Evolutionary conservation across 1,284 basidiomycete species (phyloP), one percentile per base, ranked within the genome.

Genomic region (Ceratobasidium sp.): DNA sequence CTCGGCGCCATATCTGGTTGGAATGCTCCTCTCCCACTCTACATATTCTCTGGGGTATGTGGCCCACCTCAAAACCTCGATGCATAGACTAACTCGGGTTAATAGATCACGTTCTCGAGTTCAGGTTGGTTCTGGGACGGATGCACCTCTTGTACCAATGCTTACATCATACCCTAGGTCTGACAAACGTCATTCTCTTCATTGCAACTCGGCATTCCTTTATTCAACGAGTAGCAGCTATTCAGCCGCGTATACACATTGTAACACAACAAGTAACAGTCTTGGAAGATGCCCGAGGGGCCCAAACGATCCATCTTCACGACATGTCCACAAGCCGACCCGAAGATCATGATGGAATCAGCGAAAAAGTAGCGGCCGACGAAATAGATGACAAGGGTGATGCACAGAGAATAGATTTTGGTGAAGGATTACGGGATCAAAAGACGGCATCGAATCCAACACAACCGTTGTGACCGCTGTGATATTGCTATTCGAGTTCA

Each of bases 131-230:
- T 1, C 8, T n/a, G 12, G 16, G 1, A 16, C 2, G 21, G 1
- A 28, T 39, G n/a, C 18, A 2, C 50, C 21, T 34, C 0, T 30
- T 46, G 14, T 12, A 12, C 23, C 18, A 21, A n/a, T 16, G 21
- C 52, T 48, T 12, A 43, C 65, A 36, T 8, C 3, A 12, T 26
- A 9, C 3, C 18, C 14, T 28, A 70, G 65, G 65, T 58, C 30
- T 70, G 45, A 70, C 65, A 28, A 70, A 70, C 23, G 65, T 70
- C 18, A 39, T 70, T 58, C 55, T 59, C n/a, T 70, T 70, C 23
- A 70, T 59, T 21, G 53, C 53, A 18, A 70, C 67, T 32, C 67
- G 67, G n/a, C 67, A 70, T 59, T 70, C 67, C 1, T 70, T 70
- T 23, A 59, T 70, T 12, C 67, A 70, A 36, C 36, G 28, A 39